These are phyloP conservation scores for Colletotrichum sidae DNA, from an alignment of 2,329 filamentous ascomycete species.

Conservation along the genomic window DNA sequence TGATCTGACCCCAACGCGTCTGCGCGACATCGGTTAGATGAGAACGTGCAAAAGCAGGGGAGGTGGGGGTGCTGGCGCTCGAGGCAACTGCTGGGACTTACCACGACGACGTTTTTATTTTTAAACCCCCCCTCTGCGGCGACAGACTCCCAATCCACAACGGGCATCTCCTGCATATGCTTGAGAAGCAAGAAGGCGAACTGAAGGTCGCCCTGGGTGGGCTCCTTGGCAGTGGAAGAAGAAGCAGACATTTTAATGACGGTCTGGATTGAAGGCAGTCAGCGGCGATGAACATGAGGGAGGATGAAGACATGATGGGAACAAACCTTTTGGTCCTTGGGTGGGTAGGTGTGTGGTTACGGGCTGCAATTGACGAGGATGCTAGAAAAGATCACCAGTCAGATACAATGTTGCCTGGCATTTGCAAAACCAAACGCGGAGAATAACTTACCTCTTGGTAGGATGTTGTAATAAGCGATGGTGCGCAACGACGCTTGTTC, in stretches of 20 bases:
- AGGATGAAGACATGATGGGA: neutral
- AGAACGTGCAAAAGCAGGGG: neutral
- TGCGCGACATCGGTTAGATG: slow-evolving; percentile 35
- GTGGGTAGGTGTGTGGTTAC: no score
- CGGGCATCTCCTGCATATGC: slow-evolving; percentile 55
- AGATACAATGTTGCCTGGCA: no score
- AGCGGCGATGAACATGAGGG: neutral
- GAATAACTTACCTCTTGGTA: no score
- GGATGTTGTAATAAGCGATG: no score
- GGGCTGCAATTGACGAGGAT: no score
- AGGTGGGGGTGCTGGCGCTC: neutral
- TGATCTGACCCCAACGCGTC: slow-evolving; percentile 63
- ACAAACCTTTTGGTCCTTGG: no score
- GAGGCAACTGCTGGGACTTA: slow-evolving; percentile 39
- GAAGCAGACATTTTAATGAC: slow-evolving; percentile 45
- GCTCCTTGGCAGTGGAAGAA: slow-evolving; percentile 46
- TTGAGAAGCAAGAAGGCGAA: slow-evolving; percentile 59
- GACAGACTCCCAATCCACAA: slow-evolving; percentile 61
- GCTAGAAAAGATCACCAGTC: no score
- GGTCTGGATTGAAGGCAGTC: neutral
- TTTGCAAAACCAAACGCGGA: no score
- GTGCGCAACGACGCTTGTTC: no score
- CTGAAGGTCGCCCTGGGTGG: slow-evolving; percentile 54
- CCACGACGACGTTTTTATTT: slow-evolving; percentile 58
- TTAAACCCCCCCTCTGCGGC: slow-evolving; percentile 57